Evolutionary conservation across 169 alveolate species (phyloP).

Genomic region (Eimeria sp.): DNA sequence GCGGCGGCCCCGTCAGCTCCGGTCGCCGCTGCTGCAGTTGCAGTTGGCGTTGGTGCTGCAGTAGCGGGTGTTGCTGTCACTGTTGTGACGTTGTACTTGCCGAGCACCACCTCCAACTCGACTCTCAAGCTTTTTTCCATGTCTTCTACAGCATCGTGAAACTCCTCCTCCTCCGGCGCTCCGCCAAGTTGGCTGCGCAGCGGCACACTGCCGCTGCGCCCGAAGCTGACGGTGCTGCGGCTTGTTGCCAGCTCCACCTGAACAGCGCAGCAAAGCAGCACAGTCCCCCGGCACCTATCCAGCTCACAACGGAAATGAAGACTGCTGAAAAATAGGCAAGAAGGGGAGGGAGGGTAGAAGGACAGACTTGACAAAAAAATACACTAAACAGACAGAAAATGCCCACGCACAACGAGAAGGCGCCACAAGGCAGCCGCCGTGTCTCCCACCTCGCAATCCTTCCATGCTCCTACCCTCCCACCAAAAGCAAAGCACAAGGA

Average conservation of each 20-base stretch:
- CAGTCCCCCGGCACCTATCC: not conserved
- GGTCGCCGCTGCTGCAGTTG: not conserved
- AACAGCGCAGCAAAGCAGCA: not conserved
- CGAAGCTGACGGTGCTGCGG: conserved; percentile 63
- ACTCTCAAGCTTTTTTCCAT: conserved; percentile 84
- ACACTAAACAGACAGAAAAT: not conserved
- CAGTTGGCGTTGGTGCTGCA: not conserved
- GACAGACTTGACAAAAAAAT: not conserved
- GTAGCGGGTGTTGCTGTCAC: conserved; percentile 14
- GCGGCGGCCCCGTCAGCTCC: not conserved
- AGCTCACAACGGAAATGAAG: not conserved
- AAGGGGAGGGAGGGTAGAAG: not conserved
- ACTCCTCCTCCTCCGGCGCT: conserved; percentile 83
- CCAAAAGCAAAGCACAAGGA: too few relatives aligned
- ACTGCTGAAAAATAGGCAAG: too few relatives aligned
- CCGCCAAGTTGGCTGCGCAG: conserved; percentile 75
- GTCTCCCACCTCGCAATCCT: too few relatives aligned
- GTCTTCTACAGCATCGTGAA: conserved; percentile 87
- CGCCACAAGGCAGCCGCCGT: too few relatives aligned
- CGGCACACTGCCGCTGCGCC: conserved; percentile 40
- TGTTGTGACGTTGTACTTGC: conserved; percentile 18
- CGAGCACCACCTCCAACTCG: conserved; percentile 70
- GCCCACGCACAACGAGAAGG: too few relatives aligned
- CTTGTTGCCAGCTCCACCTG: conserved; percentile 26
- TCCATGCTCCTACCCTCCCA: too few relatives aligned